These are phyloP conservation scores for Pythium graminicola DNA, from an alignment of 352 stramenopile genomes.

Conservation along the genomic window DNA sequence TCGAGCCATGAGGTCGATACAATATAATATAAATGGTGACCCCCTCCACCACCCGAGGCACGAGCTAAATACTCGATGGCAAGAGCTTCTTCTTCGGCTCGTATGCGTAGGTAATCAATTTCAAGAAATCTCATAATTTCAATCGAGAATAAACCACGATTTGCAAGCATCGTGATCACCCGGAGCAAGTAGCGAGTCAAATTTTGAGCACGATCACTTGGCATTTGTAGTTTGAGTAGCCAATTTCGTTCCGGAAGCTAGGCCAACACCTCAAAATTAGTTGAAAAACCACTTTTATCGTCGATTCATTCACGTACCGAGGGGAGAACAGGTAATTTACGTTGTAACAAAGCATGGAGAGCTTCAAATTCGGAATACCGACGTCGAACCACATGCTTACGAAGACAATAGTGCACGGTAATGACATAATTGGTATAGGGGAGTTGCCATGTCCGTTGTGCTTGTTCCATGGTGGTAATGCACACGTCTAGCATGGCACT, in stretches of 20 bases:
- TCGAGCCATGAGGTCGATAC: constrained; percentile 35
- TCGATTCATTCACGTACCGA: constrained; percentile 11
- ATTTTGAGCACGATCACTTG: constrained; percentile 26
- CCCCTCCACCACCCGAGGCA: constrained; percentile 5
- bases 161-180: constrained; percentile 43
- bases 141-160: constrained; percentile 46
- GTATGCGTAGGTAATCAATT: constrained; percentile 41
- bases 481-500: constrained; percentile 56
- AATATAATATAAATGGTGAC: constrained; percentile 31
- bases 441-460: constrained; percentile 40
- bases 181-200: constrained; percentile 46
- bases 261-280: constrained; percentile 1
- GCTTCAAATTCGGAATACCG: constrained; percentile 58
- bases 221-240: constrained; percentile 36
- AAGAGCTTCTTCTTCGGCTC: constrained; percentile 55
- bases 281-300: too few relatives aligned
- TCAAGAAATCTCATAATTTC: constrained; percentile 71
- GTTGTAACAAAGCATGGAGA: constrained; percentile 36
- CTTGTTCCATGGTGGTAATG: constrained; percentile 55
- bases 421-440: constrained; percentile 76
- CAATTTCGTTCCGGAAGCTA: constrained; percentile 41
- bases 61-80: constrained; percentile 33
- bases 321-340: constrained; percentile 46
- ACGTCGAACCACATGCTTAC: constrained; percentile 56
- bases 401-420: constrained; percentile 63